phyloP scores from a whole-genome alignment of 208 protist genomes.

The Wallacemonas rigidus region DNA sequence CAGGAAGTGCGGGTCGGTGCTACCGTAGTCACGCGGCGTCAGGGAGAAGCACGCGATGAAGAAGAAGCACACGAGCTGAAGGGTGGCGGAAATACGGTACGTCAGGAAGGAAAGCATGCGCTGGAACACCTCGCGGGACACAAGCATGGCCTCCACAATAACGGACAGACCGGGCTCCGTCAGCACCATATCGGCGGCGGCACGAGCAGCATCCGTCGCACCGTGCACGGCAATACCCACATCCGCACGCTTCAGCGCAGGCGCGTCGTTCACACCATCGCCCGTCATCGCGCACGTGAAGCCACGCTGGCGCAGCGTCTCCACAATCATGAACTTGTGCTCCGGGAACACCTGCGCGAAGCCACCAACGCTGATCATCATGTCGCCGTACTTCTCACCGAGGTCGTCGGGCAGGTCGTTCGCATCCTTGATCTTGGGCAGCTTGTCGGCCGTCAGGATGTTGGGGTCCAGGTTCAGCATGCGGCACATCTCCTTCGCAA shows the following conservation, averaged over 20 bases:
- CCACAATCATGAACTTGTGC: conserved; percentile 96
- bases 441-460: conserved; percentile 75
- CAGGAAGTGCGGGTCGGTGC: conserved; percentile 57
- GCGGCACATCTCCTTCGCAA: conserved; percentile 94
- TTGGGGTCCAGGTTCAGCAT: conserved; percentile 92
- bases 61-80: conserved; percentile 87
- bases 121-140: conserved; percentile 94
- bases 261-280: conserved; percentile 97
- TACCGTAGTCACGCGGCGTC: conserved; percentile 67
- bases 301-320: conserved; percentile 85
- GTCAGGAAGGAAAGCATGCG: conserved; percentile 92
- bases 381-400: conserved; percentile 68
- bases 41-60: conserved; percentile 83
- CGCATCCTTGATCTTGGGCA: conserved; percentile 69
- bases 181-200: conserved; percentile 95
- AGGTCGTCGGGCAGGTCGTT: conserved; percentile 60
- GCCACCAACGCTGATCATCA: conserved; percentile 66
- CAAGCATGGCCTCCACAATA: conserved; percentile 93
- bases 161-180: conserved; percentile 91
- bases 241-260: conserved; percentile 95
- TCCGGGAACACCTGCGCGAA: conserved; percentile 96
- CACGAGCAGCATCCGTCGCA: conserved; percentile 92
- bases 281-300: conserved; percentile 96
- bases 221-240: conserved; percentile 96
- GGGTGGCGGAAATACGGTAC: conserved; percentile 79